A percentile compares a stretch with the other conserved stretches of the same genome.
Conservation (phyloP, 768 basidiomycete genomes). For the Candolleomyces aberdarensis region DNA sequence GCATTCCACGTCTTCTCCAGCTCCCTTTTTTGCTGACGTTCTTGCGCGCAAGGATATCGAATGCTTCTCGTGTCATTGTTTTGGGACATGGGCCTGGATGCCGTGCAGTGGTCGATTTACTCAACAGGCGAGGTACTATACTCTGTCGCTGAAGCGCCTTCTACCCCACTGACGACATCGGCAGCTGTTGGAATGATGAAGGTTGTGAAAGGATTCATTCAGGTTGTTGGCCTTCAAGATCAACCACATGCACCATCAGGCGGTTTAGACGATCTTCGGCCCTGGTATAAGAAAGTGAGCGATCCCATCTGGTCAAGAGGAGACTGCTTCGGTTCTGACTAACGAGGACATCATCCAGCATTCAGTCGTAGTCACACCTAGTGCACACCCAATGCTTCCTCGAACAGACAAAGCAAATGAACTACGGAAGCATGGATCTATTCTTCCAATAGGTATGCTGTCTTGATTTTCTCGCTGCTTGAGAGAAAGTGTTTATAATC, state of each 20-base stretch:
- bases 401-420: constrained; percentile 38
- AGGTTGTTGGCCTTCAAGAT: constrained; percentile 68
- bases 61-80: constrained; percentile 69
- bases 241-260: constrained; percentile 51
- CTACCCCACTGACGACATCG: constrained; percentile 14
- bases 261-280: constrained; percentile 49
- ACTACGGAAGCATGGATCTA: constrained; percentile 60
- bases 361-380: constrained; percentile 69
- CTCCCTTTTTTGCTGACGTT: constrained; percentile 5
- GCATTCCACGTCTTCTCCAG: constrained; percentile 21
- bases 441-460: constrained; percentile 58
- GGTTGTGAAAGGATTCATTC: constrained; percentile 68
- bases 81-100: constrained; percentile 90
- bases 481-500: not conserved
- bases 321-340: not conserved
- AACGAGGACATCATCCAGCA: constrained; percentile 37
- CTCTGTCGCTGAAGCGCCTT: constrained; percentile 1
- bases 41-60: constrained; percentile 53
- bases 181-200: constrained; percentile 52
- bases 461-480: not conserved
- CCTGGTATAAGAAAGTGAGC: constrained; percentile 73
- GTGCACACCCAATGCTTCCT: constrained; percentile 52
- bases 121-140: constrained; percentile 63
- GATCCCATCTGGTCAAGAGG: not conserved
- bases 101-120: constrained; percentile 67